Conservation (phyloP, 176 grass and related monocot genomes). For the Eragrostis nindensis region DNA sequence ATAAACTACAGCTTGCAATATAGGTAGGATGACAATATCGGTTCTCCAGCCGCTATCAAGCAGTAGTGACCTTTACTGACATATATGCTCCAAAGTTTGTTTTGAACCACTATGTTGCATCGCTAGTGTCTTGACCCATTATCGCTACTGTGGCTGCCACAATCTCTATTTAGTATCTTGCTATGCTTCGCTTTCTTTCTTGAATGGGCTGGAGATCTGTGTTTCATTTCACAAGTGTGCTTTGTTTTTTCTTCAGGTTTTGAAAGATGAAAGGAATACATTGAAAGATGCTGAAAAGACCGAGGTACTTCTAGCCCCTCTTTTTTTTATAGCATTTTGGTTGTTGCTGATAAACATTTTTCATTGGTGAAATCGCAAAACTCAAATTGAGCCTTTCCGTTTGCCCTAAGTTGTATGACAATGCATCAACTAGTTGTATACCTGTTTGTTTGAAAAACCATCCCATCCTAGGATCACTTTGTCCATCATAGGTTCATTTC, state of each 20-base stretch:
- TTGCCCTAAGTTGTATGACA: background rate
- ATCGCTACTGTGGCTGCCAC: background rate
- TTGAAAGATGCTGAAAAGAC: conserved; percentile 57
- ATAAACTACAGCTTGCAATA: background rate
- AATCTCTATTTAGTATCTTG: background rate
- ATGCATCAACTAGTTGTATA: background rate
- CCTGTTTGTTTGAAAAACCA: background rate
- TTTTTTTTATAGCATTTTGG: background rate
- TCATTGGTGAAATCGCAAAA: background rate
- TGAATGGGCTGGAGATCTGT: background rate
- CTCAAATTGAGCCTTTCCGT: background rate
- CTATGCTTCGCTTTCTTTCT: conserved; percentile 35
- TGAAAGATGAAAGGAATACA: conserved; percentile 47
- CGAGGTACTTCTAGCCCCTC: conserved; percentile 47
- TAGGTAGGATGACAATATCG: background rate
- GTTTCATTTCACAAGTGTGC: background rate
- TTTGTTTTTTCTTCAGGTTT: conserved; percentile 50
- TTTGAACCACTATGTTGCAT: background rate
- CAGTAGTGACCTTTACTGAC: background rate
- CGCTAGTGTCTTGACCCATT: background rate
- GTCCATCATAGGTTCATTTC: background rate
- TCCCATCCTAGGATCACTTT: background rate
- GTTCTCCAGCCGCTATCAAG: background rate
- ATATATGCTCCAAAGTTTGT: background rate
- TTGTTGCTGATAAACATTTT: conserved; percentile 37